Evolutionary conservation across 371 early-diverging fungal genomes (phyloP).

Genomic region (Amoeboaphelidium protococcarum): DNA sequence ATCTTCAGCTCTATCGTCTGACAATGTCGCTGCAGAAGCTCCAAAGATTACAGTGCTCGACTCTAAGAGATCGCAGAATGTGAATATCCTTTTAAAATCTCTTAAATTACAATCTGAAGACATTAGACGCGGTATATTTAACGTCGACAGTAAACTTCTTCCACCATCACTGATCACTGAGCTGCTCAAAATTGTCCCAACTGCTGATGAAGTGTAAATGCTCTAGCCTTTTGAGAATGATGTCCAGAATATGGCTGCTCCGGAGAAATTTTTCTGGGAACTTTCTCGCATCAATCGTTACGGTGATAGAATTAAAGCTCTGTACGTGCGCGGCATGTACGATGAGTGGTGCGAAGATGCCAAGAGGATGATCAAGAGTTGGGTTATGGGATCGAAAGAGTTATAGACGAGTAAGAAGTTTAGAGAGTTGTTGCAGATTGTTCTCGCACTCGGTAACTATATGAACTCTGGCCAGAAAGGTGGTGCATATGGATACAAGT

Average conservation of each 20-base stretch:
- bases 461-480: constrained; percentile 21
- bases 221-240: constrained; percentile 12
- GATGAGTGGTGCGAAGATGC: constrained; percentile 16
- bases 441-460: constrained; percentile 24
- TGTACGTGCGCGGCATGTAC: constrained; percentile 12
- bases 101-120: constrained; percentile 12
- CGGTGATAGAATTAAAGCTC: constrained; percentile 14
- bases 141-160: constrained; percentile 10
- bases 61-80: constrained; percentile 17
- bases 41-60: constrained; percentile 20
- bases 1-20: background rate
- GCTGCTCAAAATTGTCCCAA: constrained; percentile 18
- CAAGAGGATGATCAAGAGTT: constrained; percentile 9
- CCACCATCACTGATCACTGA: constrained; percentile 11
- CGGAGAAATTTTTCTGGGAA: constrained; percentile 17
- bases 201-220: constrained; percentile 16
- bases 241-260: constrained; percentile 11
- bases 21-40: background rate
- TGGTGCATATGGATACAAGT: constrained; percentile 26
- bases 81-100: constrained; percentile 17
- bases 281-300: constrained; percentile 12
- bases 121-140: constrained; percentile 12
- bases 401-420: constrained; percentile 15
- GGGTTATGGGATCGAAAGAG: constrained; percentile 11
- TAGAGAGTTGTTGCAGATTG: constrained; percentile 15